Base-by-base conservation (phyloP, 768 basidiomycete species). In the Gyrodon lividus region DNA sequence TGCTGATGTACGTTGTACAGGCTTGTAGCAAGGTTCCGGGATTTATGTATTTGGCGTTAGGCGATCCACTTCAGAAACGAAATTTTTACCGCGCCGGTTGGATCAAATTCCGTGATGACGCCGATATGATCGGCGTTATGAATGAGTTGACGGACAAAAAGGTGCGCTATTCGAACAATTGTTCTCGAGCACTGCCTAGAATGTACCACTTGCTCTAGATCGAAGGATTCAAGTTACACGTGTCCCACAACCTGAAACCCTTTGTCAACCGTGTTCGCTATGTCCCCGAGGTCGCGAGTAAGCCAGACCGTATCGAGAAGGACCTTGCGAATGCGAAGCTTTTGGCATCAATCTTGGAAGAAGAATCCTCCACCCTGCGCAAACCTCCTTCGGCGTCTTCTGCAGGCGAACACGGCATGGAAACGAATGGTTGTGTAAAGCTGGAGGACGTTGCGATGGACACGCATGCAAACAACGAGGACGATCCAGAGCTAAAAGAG, bases 51-150 rank as follows among this genome's bases (percentile, higher is more conserved):
- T 80, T 98, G 14, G 93, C 93, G 8, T 72, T 98, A 0, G 92
- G 92, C 23, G 95, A 98, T 58, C 95, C 96, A 9, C 71, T 92
- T 37, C 90, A 92, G 68, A 95, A 95, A 71, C 85, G 92, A 52
- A 90, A 89, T 60, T 98, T 89, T 67, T 93, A 96, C 65, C 89
- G 96, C 28, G 91, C 93, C 2, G 96, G 92, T 12, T 98, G 95
- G 94, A 75, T 97, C 52, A 84, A 83, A 56, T 97, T 95, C 66
- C 74, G 72, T 37, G 89, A 92, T 28, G 92, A 92, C 56, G 83
- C 87, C 9, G 91, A 97, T 59, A 92, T 98, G 82, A 62, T 75
- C 2, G 61, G 71, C 14, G 85, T 90, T 5, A 81, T 95, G 71
- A 61, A 74, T 34, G 85, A 89, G 59, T 60, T 98, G 41, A 80